Evolutionary conservation across 805 yeast genomes (phyloP), one percentile per base, ranked within the genome.

Genomic region (Martiniozyma abietophila): DNA sequence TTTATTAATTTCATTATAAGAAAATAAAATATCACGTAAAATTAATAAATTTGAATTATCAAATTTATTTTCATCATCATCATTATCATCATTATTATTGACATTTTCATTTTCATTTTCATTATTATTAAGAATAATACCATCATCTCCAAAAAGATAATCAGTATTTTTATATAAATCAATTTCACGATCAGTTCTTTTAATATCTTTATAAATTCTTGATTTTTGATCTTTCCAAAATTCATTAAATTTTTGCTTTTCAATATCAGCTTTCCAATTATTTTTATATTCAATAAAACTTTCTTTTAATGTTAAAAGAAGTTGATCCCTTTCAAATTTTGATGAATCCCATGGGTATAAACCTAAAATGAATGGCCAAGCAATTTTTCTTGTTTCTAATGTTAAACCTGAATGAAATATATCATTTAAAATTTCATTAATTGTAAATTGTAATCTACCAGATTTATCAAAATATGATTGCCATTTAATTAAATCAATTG

Each of bases 291-390:
- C 71, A 18, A 40, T 19, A 33, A 67, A 66, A 8, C 67, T 61
- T 24, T 69, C 69, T 21, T 68, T 67, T 38, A 80, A 66, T 14
- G 79, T 74, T 31, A 70, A 60, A 23, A 60, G 50, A 6, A 84
- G 54, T 16, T 74, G 72, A 19, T 64, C 58, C 21, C 97, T 68
- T 42, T 86, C 96, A 29, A 70, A 71, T 4, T 42, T 46, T 4
- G 85, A 74, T 3, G 94, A 74, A 43, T 80, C 86, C 96, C 97
- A 92, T 0, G 95, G 89, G 52, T 67, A 85, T 2, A 89, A 84
- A 0, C 74, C 86, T 10, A 92, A 63, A 33, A 92, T 53, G 50
- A 86, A 89, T 14, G 78, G 65, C 97, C 98, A 92, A 0, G 83
- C 95, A 35, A 79, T 79, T 7, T 62, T 62, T 41, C 96, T 64